phyloP scores from a whole-genome alignment of 805 yeast species.

The Wickerhamiella vanderwaltii region DNA sequence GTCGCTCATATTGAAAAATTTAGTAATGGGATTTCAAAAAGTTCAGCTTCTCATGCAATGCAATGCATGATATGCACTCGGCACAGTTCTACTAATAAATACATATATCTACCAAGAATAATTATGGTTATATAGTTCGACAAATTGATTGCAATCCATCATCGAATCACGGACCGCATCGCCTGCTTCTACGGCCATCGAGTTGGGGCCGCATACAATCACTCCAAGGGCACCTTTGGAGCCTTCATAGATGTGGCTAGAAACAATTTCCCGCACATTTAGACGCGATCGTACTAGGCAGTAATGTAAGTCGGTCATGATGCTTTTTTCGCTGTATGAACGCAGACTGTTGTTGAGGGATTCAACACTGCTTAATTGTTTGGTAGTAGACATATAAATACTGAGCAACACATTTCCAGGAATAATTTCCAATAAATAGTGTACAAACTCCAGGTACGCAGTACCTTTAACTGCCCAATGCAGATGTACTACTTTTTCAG shows the following conservation, averaged over 20 bases:
- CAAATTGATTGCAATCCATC: slow-evolving; percentile 7
- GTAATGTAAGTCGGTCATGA: slow-evolving; percentile 4
- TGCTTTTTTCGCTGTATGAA: not conserved
- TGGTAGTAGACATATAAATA: slow-evolving; percentile 4
- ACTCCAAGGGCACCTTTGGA: slow-evolving; percentile 11
- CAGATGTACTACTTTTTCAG: slow-evolving; percentile 10
- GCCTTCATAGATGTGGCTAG: slow-evolving; percentile 1
- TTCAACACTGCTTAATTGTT: slow-evolving; percentile 1
- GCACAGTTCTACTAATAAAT: too few species aligned
- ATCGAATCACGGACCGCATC: slow-evolving; percentile 15
- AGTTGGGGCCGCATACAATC: slow-evolving; percentile 18
- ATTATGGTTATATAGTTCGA: slow-evolving; percentile 17
- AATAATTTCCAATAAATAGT: slow-evolving; percentile 7
- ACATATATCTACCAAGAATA: slow-evolving; percentile 14
- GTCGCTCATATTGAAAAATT: slow-evolving; percentile 20
- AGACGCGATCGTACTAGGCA: slow-evolving; percentile 5
- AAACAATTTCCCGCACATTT: slow-evolving; percentile 9
- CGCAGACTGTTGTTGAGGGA: slow-evolving; percentile 3
- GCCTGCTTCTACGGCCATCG: slow-evolving; percentile 16
- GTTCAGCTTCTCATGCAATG: slow-evolving; percentile 2
- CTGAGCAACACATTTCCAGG: slow-evolving; percentile 1
- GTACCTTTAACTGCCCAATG: slow-evolving; percentile 17
- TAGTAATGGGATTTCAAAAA: slow-evolving; percentile 3
- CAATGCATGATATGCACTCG: not conserved
- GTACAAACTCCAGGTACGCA: slow-evolving; percentile 13